These are phyloP conservation scores for Fusarium siculi DNA, from an alignment of 2,329 filamentous ascomycete genomes.

Conservation along the genomic window DNA sequence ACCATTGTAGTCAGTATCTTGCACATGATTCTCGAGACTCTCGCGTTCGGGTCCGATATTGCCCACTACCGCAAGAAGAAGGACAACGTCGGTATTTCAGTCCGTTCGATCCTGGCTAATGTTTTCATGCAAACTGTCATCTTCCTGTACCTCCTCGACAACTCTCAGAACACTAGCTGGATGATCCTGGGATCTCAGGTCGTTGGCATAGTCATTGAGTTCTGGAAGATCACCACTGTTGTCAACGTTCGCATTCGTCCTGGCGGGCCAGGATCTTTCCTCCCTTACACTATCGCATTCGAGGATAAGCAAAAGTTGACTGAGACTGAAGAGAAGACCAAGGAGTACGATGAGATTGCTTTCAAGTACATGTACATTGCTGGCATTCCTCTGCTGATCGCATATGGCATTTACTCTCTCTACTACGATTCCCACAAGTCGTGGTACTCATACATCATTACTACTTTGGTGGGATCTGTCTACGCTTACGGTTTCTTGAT, in stretches of 20 bases:
- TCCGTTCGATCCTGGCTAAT: conserved; percentile 95
- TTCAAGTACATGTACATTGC: conserved; percentile 97
- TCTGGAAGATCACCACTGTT: conserved; percentile 96
- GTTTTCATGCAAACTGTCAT: conserved; percentile 98
- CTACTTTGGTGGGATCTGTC: conserved; percentile 93
- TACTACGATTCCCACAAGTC: conserved; percentile 96
- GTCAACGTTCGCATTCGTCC: conserved; percentile 87
- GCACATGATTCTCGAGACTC: conserved; percentile 94
- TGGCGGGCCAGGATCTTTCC: conserved; percentile 71
- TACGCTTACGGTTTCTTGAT: conserved; percentile 99
- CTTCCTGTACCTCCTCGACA: conserved; percentile 96
- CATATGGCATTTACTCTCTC: conserved; percentile 91
- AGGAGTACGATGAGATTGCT: conserved; percentile 97
- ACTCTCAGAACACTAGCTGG: conserved; percentile 97
- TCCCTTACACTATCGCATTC: conserved; percentile 85
- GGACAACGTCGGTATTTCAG: conserved; percentile 95
- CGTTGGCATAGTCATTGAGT: conserved; percentile 75
- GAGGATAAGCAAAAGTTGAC: conserved; percentile 97
- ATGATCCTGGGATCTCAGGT: conserved; percentile 97
- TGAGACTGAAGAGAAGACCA: conserved; percentile 96
- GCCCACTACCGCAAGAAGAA: conserved; percentile 99
- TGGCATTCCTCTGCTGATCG: conserved; percentile 87
- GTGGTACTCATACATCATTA: conserved; percentile 97
- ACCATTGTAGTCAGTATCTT: conserved; percentile 87
- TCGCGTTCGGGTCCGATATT: conserved; percentile 98